phyloP scores from a whole-genome alignment of 306 rosid genomes.

The Arachis stenosperma region DNA sequence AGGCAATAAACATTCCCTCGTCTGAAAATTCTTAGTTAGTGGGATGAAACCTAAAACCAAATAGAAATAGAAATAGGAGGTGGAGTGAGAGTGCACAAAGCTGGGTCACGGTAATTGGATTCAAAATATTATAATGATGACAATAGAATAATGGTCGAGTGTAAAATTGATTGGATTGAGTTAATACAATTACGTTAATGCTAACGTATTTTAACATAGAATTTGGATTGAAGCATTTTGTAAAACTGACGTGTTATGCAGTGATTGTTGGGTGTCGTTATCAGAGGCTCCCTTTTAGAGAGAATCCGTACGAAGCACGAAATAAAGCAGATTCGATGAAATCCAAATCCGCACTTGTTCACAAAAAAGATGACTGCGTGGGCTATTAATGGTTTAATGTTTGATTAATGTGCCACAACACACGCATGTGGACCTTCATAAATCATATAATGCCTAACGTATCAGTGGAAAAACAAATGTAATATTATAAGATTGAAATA shows the following conservation, averaged over 20 bases:
- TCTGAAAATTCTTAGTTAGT: background rate
- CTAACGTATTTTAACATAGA: background rate
- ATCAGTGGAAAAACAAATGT: no score
- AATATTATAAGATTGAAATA: no score
- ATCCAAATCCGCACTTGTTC: conserved; percentile 19
- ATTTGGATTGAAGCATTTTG: background rate
- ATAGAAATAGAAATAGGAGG: background rate
- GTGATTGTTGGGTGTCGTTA: conserved; percentile 29
- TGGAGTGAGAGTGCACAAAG: background rate
- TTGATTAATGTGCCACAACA: background rate
- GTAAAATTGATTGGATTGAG: background rate
- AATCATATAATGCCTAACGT: no score
- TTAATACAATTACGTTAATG: background rate
- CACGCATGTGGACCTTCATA: no score
- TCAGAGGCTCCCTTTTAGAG: background rate
- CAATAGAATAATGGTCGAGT: background rate
- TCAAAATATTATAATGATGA: background rate
- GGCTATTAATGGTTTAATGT: conserved; percentile 10
- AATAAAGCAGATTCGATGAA: conserved; percentile 49
- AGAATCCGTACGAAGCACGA: conserved; percentile 35
- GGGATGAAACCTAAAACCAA: background rate
- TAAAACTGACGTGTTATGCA: conserved; percentile 17
- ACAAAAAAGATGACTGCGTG: background rate
- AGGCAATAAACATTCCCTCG: background rate
- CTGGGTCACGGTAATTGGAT: background rate